A percentile compares a stretch with the other conserved stretches of the same genome.
These are phyloP conservation scores for Aspergillus conjunctus DNA, from an alignment of 495 filamentous ascomycete species.

Conservation along the genomic window DNA sequence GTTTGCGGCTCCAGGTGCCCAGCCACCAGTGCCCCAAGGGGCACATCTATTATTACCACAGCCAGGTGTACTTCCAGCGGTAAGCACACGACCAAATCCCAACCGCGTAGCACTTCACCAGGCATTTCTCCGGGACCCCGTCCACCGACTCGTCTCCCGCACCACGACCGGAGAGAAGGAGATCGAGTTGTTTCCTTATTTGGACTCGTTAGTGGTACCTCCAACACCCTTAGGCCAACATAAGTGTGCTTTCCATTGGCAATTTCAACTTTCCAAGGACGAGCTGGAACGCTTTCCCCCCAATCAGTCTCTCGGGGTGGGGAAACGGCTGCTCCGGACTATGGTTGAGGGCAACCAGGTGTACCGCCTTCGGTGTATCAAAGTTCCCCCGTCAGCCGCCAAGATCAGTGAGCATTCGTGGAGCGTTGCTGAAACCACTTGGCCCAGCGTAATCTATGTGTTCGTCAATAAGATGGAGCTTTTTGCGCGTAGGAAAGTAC, in stretches of 20 bases:
- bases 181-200: constrained; percentile 46
- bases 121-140: constrained; percentile 57
- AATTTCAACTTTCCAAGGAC: constrained; percentile 27
- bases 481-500: constrained; percentile 60
- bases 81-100: constrained; percentile 46
- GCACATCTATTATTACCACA: constrained; percentile 35
- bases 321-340: constrained; percentile 20
- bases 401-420: constrained; percentile 50
- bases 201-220: constrained; percentile 43
- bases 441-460: constrained; percentile 74
- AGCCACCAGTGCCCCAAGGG: neutral
- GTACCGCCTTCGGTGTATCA: constrained; percentile 50
- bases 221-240: constrained; percentile 37
- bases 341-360: constrained; percentile 35
- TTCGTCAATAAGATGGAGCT: constrained; percentile 64
- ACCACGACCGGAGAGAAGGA: constrained; percentile 22
- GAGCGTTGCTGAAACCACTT: constrained; percentile 61
- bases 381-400: constrained; percentile 23
- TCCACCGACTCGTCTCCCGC: constrained; percentile 37
- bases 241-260: constrained; percentile 32
- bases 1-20: neutral
- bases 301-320: constrained; percentile 5
- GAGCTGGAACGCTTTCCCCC: constrained; percentile 28
- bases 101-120: constrained; percentile 56
- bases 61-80: constrained; percentile 32